Conservation (phyloP, 306 rosid species). For the Delonix regia region DNA sequence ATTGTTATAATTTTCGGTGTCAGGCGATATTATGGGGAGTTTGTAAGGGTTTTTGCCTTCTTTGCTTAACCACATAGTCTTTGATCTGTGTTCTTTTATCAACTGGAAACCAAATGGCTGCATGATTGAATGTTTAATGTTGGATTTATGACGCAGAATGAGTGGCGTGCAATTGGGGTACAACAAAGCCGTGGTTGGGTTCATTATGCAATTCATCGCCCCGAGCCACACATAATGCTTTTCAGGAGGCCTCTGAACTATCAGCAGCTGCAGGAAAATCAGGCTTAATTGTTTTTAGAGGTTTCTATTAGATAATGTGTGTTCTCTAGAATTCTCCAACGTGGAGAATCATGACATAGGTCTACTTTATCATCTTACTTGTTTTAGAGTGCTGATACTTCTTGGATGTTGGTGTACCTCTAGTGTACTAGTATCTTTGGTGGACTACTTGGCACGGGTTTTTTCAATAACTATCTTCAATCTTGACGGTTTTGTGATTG, state of each 20-base stretch:
- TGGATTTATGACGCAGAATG: conserved; percentile 51
- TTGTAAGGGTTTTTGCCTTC: background rate
- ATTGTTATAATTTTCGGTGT: background rate
- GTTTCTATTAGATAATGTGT: conserved; percentile 32
- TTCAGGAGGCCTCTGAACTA: conserved; percentile 93
- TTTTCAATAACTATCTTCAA: background rate
- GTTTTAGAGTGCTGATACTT: too few relatives aligned
- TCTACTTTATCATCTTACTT: conserved; percentile 16
- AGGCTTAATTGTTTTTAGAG: conserved; percentile 59
- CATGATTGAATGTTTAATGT: background rate
- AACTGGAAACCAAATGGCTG: background rate
- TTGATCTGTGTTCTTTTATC: too few relatives aligned
- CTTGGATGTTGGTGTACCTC: conserved; percentile 42
- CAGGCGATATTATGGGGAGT: background rate
- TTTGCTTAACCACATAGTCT: background rate
- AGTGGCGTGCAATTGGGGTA: conserved; percentile 95
- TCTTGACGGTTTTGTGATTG: background rate
- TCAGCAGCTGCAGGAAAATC: conserved; percentile 91
- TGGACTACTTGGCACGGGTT: conserved; percentile 6
- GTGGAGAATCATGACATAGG: conserved; percentile 49
- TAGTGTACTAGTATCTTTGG: conserved; percentile 36
- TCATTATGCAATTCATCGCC: conserved; percentile 93
- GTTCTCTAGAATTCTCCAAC: conserved; percentile 51
- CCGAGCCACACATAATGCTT: conserved; percentile 96
- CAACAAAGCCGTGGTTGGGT: conserved; percentile 99